Evolutionary conservation across 192 early-diverging fungal genomes (phyloP), one percentile per base, ranked within the genome.

Genomic region (Podila epigama): DNA sequence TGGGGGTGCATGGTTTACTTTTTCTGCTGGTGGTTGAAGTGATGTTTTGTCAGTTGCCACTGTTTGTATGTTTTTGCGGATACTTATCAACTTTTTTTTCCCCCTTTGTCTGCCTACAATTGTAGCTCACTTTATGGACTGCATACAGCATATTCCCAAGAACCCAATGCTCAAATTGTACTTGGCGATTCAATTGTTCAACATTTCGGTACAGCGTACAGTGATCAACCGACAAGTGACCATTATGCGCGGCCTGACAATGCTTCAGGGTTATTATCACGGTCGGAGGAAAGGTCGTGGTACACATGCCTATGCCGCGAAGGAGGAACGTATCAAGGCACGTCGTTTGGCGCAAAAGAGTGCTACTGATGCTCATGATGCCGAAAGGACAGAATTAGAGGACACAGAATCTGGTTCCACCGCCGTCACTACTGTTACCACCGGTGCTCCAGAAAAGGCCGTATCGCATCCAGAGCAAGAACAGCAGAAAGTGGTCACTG

Each of bases 201-300:
- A 91, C 55, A 72, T 86, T 37, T 82, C 86, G 0, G 88, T 92
- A 88, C 89, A 92, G 62, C 80, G 93, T 16, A 83, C 89, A 57
- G 84, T 85, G 2, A 86, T 88, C 35, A 89, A 91, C 69, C 81
- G 94, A 55, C 93, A 93, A 56, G 42, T 87, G 53, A 87, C 91
- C 40, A 75, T 95, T 51, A 60, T 87, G 5, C 88, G 88, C 50
- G 84, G 72, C 32, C 39, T 68, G 48, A 27, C 56, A 9, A 61
- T 77, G 27, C 27, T 77, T 1, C 73, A 77, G 33, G 64, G 60
- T 50, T 77, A 77, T 40, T 77, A 77, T 29, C 59, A 66, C 12
- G 54, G 67, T 4, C 73, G 73, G 3, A 36, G 37, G 7, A 59
- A 31, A n/a, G 73, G 73, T 6, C 60, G 40, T 37, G 73, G 73